phyloP scores from a whole-genome alignment of 1,284 basidiomycete genomes.

The Cryptococcus sp. region DNA sequence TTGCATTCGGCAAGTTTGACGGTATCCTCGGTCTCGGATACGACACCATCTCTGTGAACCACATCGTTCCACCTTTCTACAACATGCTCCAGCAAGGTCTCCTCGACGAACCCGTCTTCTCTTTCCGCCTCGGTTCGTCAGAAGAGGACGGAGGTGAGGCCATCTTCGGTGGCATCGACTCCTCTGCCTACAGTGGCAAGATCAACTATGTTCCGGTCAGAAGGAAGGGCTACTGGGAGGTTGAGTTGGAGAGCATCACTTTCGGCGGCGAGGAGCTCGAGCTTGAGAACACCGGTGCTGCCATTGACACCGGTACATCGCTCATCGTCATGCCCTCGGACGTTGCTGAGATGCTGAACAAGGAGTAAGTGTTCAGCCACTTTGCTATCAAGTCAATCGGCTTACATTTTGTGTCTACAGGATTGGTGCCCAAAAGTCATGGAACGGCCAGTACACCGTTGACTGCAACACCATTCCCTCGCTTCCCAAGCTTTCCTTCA shows the following conservation, averaged over 20 bases:
- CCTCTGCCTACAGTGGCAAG: constrained; percentile 74
- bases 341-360: constrained; percentile 96
- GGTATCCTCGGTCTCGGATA: constrained; percentile 95
- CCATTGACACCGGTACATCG: constrained; percentile 84
- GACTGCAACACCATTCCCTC: constrained; percentile 81
- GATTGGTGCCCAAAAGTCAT: constrained; percentile 86
- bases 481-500: constrained; percentile 86
- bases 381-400: constrained; percentile 11
- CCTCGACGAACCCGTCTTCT: constrained; percentile 83
- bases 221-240: constrained; percentile 98
- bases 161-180: constrained; percentile 89
- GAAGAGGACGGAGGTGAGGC: constrained; percentile 91
- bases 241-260: constrained; percentile 80
- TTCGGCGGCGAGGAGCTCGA: constrained; percentile 85
- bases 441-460: constrained; percentile 92
- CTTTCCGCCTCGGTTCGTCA: constrained; percentile 88
- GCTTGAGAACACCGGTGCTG: constrained; percentile 87
- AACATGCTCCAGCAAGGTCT: constrained; percentile 84
- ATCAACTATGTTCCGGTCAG: constrained; percentile 88
- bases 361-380: constrained; percentile 60
- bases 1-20: constrained; percentile 93
- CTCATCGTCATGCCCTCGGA: constrained; percentile 73
- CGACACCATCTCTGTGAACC: constrained; percentile 91
- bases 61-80: constrained; percentile 93
- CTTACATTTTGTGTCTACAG: constrained; percentile 34